These are phyloP conservation scores for Myotisia sp. DNA, from an alignment of 2,329 filamentous ascomycete genomes.

Conservation along the genomic window DNA sequence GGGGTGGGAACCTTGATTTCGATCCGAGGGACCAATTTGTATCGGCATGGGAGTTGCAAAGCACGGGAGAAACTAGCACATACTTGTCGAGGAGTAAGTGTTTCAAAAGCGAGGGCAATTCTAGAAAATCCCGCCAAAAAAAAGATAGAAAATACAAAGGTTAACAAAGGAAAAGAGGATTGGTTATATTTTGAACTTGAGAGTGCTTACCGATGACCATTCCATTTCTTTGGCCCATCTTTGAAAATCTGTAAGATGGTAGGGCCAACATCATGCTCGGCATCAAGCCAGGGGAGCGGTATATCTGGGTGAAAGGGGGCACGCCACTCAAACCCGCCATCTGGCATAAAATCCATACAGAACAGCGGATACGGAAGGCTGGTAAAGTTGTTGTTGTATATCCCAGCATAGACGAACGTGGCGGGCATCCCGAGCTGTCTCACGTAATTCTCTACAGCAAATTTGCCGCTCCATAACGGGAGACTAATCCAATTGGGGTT, in stretches of 20 bases:
- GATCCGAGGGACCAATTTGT: constrained; percentile 58
- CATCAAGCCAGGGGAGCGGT: constrained; percentile 86
- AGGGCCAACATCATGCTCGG: constrained; percentile 88
- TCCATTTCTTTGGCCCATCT: constrained; percentile 76
- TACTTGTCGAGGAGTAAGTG: constrained; percentile 67
- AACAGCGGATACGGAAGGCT: constrained; percentile 84
- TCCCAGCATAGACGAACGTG: constrained; percentile 90
- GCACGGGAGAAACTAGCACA: constrained; percentile 68
- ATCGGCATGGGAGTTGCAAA: constrained; percentile 61
- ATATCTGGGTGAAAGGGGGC: constrained; percentile 85
- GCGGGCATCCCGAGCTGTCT: constrained; percentile 67
- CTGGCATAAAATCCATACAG: constrained; percentile 75
- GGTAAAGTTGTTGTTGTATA: constrained; percentile 99
- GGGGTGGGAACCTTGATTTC: constrained; percentile 77
- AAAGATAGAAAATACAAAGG: neutral
- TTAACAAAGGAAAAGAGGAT: constrained; percentile 1
- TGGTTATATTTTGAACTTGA: constrained; percentile 5
- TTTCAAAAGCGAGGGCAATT: constrained; percentile 81
- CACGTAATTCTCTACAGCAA: constrained; percentile 83
- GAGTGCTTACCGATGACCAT: constrained; percentile 46
- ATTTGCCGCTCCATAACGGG: constrained; percentile 85
- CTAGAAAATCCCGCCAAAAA: too few species aligned
- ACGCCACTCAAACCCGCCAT: constrained; percentile 82
- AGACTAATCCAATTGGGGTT: constrained; percentile 63
- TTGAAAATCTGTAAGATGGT: constrained; percentile 90